Base-by-base conservation (phyloP, 768 basidiomycete species). In the Imleria badia region DNA sequence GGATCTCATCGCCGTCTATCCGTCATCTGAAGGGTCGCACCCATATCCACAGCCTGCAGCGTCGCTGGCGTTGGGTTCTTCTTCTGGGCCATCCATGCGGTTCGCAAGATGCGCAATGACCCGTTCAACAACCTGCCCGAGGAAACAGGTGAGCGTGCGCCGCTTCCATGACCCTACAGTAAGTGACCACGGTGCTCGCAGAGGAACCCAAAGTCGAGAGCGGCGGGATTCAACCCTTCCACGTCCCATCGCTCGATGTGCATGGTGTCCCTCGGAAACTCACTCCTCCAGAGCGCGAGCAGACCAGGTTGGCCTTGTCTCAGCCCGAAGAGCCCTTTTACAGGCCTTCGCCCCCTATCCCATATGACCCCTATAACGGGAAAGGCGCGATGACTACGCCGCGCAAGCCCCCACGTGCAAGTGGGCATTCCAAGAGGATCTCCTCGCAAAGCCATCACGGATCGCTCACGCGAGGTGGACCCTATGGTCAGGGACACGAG, bases 1-100 rank as follows among this genome's bases (percentile, higher is more conserved):
- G 9, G 5, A 29, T 22, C n/a, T 19, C 17, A n/a, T 1, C 23
- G 1, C 6, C n/a, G 9, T 23, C 35, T 13, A 19, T 51, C 19
- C 33, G 3, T 26, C n/a, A 40, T 47, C 22, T 53, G 23, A 61
- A 10, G 6, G 3, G 19, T 20, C 19, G n/a, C 26, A 3, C 31
- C 20, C 46, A 41, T 41, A 33, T 40, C 31, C 10, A 13, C 31
- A 65, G 54, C 51, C 3, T 67, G 56, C 43, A 44, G 64, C 15
- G 15, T 65, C 17, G 59, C 65, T 17, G 59, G 56, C 1, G 2
- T 67, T 2, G 64, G 65, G 3, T 65, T 61, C 35, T 19, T 64
- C 17, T 33, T 55, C 52, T 66, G 59, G 65, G 26, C 35, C 35
- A 55, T 66, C 14, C 65, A 65, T 15, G 64, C 56, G 0, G 26